phyloP scores from a whole-genome alignment of 345 rosid genomes.

The Bretschneidera sinensis region DNA sequence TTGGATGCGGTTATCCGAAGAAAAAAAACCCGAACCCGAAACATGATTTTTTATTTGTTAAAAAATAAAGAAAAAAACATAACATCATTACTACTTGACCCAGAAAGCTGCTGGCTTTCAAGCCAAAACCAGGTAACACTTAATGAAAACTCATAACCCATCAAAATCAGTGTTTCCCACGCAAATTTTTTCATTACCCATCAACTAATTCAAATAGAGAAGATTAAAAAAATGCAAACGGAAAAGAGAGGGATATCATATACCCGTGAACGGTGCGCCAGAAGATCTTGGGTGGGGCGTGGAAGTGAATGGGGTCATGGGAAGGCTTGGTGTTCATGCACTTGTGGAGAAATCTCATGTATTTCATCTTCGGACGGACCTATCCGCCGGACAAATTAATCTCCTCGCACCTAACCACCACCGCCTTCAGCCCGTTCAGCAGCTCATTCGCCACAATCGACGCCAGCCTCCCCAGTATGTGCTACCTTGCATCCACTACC shows the following conservation, averaged over 20 bases:
- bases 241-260: background rate
- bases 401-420: slow-evolving; percentile 73
- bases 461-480: slow-evolving; percentile 73
- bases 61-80: no score
- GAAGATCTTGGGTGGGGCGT: slow-evolving; percentile 75
- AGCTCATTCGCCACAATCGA: slow-evolving; percentile 76
- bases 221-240: background rate
- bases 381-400: slow-evolving; percentile 73
- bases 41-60: no score
- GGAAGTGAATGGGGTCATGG: slow-evolving; percentile 82
- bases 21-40: no score
- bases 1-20: no score
- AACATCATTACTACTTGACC: no score
- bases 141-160: background rate
- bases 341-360: slow-evolving; percentile 72
- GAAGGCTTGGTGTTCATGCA: slow-evolving; percentile 92
- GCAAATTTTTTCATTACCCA: no score
- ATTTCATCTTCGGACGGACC: slow-evolving; percentile 93
- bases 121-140: no score
- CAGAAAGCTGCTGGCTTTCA: no score
- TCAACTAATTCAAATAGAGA: background rate
- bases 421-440: slow-evolving; percentile 70
- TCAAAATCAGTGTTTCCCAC: no score
- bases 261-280: slow-evolving; percentile 82
- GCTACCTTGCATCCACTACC: slow-evolving; percentile 76